Evolutionary conservation across 805 yeast genomes (phyloP), one percentile per base, ranked within the genome.

Genomic region (Ogataea methanolica): DNA sequence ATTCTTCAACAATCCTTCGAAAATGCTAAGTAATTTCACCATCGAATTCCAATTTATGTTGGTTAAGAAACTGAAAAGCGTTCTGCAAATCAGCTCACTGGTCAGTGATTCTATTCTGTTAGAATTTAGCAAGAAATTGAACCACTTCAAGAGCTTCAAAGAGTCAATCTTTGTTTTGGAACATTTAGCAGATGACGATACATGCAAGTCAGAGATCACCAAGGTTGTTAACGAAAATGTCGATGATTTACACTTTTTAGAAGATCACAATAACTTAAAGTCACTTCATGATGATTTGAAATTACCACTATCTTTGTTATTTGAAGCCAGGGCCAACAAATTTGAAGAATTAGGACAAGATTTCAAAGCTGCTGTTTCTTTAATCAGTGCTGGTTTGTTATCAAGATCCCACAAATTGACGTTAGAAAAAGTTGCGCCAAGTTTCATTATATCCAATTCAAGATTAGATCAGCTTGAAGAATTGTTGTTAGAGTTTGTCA

Each of bases 361-460:
- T 54, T 71, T 82, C 67, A 69, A 75, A 15, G 89, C 88, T 55
- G 80, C 83, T 1, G 70, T 74, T 41, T 78, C 83, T 29, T 74
- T 85, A 41, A 65, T 88, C 1, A 73, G 71, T 12, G 96, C 96
- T 0, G 71, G 69, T 11, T 62, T 75, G 43, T 78, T 78, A 69
- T 70, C 66, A 0, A 81, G 78, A 36, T 96, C 96, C 0, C 94
- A 88, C 57, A 60, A 66, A 2, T 67, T 79, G 1, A 65, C 88
- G 4, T 56, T 82, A 8, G 59, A 68, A 1, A 62, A 72, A 3
- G 84, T 89, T 31, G 98, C 92, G 0, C 98, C 98, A 8, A 62
- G 66, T 14, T 76, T 83, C 3, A 78, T 91, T 1, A 75, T 83
- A 15, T 71, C 76, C n/a, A 74, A 76, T 47, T 66, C 55, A 6